Conservation (phyloP, 257 asterid species). For the Fraxinus excelsior region DNA sequence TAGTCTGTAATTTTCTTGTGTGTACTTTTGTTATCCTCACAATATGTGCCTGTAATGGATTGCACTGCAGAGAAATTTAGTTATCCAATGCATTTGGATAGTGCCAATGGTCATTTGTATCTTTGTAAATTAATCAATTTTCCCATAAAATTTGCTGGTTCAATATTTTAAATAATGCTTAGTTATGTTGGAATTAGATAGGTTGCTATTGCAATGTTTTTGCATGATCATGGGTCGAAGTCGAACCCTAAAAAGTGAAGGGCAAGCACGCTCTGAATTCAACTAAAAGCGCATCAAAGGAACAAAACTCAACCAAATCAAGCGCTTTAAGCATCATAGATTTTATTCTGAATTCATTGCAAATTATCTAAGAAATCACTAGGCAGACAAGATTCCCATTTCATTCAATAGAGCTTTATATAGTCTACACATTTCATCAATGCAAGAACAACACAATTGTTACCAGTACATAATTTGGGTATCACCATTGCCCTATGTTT, state of each 20-base stretch:
- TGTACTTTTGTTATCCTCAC: slow-evolving; percentile 10
- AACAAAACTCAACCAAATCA: background rate
- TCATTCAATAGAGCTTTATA: background rate
- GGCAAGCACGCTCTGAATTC: too few relatives aligned
- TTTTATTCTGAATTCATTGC: background rate
- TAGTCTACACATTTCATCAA: background rate
- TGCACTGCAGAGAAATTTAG: slow-evolving; percentile 9
- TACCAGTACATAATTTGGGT: background rate
- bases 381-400: background rate
- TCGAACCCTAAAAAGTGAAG: too few relatives aligned
- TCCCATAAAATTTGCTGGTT: background rate
- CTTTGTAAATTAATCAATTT: slow-evolving; percentile 1
- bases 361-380: too few relatives aligned
- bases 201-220: background rate
- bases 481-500: background rate
- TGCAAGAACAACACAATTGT: background rate
- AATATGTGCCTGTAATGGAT: slow-evolving; percentile 12
- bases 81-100: background rate
- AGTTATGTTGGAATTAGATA: background rate
- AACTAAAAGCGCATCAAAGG: too few relatives aligned
- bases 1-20: slow-evolving; percentile 23
- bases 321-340: background rate
- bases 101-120: background rate
- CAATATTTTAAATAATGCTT: background rate
- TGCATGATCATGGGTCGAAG: too few relatives aligned